These are phyloP conservation scores for Exophiala spinifera DNA, from an alignment of 2,329 filamentous ascomycete genomes.

Conservation along the genomic window DNA sequence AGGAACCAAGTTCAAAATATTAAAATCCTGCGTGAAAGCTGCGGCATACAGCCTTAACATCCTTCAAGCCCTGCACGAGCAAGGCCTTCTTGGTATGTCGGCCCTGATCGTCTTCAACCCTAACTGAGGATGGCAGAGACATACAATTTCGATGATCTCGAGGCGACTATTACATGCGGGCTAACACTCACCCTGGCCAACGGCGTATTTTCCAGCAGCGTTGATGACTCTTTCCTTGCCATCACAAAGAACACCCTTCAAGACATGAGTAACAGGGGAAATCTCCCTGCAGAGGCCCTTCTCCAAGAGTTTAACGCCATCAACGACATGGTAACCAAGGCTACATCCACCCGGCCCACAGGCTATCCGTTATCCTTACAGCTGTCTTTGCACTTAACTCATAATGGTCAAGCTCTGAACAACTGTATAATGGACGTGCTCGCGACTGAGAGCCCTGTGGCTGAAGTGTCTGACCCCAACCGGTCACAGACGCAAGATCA, in stretches of 20 bases:
- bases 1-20: background rate
- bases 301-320: slow-evolving; percentile 1
- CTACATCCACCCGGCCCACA: too few relatives aligned
- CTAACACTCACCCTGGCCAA: background rate
- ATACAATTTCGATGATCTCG: slow-evolving; percentile 5
- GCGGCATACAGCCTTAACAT: slow-evolving; percentile 9
- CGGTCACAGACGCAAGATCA: too few relatives aligned
- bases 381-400: too few relatives aligned
- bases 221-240: background rate
- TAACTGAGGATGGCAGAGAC: slow-evolving; percentile 1
- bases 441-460: too few relatives aligned
- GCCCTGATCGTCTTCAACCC: too few relatives aligned
- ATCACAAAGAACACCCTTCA: slow-evolving; percentile 2
- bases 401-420: too few relatives aligned
- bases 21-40: slow-evolving; percentile 6
- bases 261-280: slow-evolving; percentile 8
- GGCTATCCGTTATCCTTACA: too few relatives aligned
- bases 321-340: too few relatives aligned
- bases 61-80: slow-evolving; percentile 6
- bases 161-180: slow-evolving; percentile 3
- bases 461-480: too few relatives aligned
- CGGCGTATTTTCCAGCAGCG: background rate
- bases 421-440: too few relatives aligned
- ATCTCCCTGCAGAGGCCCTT: slow-evolving; percentile 6
- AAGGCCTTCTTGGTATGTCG: slow-evolving; percentile 7